These are phyloP conservation scores for Lolium rigidum DNA, from an alignment of 176 grass and related monocot species.

Conservation along the genomic window DNA sequence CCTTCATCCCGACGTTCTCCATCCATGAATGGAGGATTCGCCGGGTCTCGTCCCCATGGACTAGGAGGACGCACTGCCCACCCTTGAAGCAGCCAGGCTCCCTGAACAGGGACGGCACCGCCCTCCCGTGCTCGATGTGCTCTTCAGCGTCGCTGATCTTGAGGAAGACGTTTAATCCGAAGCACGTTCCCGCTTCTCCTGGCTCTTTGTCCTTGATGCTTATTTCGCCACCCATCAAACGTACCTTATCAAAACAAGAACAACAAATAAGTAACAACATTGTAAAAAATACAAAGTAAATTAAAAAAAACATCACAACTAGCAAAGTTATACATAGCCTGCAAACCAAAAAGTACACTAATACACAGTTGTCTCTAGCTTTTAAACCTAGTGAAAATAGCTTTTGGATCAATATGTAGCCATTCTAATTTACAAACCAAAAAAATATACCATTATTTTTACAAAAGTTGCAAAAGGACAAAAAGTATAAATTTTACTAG, in stretches of 20 bases:
- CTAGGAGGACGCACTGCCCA: slow-evolving; percentile 62
- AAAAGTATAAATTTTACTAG: not conserved
- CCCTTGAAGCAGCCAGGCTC: slow-evolving; percentile 51
- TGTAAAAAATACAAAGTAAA: not conserved
- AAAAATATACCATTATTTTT: too few relatives aligned
- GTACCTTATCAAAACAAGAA: slow-evolving; percentile 48
- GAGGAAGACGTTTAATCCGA: slow-evolving; percentile 78
- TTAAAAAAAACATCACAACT: not conserved
- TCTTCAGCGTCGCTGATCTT: slow-evolving; percentile 38
- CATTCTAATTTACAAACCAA: too few relatives aligned
- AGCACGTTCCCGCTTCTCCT: slow-evolving; percentile 69
- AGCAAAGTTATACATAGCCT: not conserved
- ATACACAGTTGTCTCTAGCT: not conserved
- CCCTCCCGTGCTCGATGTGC: slow-evolving; percentile 39
- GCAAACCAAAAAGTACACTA: not conserved
- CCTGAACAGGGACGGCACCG: slow-evolving; percentile 23
- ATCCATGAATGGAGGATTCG: slow-evolving; percentile 77
- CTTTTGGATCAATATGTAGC: not conserved
- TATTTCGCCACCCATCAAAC: slow-evolving; percentile 90
- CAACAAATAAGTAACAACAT: not conserved
- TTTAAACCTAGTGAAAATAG: not conserved
- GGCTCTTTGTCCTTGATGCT: slow-evolving; percentile 70
- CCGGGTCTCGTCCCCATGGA: slow-evolving; percentile 63
- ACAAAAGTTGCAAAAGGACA: too few relatives aligned
- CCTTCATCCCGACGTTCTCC: slow-evolving; percentile 63